Evolutionary conservation across 441 rosid species (phyloP), one percentile per base, ranked within the genome.

Genomic region (Capsella rubella): DNA sequence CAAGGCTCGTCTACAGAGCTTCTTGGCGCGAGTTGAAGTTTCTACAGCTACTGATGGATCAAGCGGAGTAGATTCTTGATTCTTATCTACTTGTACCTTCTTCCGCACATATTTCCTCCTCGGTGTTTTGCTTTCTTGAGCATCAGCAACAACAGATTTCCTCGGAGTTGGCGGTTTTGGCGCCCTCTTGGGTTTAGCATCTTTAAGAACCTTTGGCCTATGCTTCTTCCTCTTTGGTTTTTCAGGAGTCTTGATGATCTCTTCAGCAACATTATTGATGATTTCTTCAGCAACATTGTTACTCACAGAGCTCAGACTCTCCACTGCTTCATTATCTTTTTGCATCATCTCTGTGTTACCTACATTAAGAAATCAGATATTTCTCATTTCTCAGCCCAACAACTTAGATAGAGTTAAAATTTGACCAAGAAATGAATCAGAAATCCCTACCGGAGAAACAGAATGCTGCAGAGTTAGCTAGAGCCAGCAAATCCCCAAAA

Each of bases 201-300:
- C 98, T 46, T 11, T 78, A 12, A 83, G 71, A 72, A 95, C 97
- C 74, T 89, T 95, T 4, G 99, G 97, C 78, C 97, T 86, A 78
- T 89, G 95, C 77, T 91, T 95, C 73, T 56, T 95, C 81, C 92
- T 79, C 77, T 84, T 93, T 14, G 85, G 83, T 72, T 87, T 91
- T 67, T 78, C 86, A 6, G 95, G 98, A 49, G 98, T 91, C 79
- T 66, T 61, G 2, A 61, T 79, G 60, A 83, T 84, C 57, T 84
- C 80, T 56, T 86, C 87, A 63, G 64, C 83, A 70, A 78, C 71
- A 80, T 54, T 71, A 15, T 76, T 77, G 2, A 61, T 79, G 60
- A 83, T 84, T 54, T 84, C 80, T 56, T 86, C 87, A 63, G 61
- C 83, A 70, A 78, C 71, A 80, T 54, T 71, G 18, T 76, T 77